Evolutionary conservation across 495 filamentous ascomycete genomes (phyloP), one percentile per base, ranked within the genome.

Genomic region (Choiromyces venosus): DNA sequence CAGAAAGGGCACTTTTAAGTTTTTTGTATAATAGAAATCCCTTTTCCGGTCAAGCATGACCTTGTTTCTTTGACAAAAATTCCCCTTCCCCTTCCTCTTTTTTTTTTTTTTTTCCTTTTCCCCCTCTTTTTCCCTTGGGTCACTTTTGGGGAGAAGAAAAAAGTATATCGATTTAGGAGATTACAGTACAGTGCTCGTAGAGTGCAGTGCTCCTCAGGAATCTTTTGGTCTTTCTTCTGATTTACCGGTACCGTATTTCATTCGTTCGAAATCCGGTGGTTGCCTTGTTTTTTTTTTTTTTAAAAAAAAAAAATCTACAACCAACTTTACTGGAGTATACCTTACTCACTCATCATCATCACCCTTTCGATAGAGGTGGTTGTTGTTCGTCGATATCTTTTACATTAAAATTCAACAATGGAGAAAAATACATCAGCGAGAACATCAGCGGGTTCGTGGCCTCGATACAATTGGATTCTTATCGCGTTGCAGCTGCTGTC

Each of bases 371-470:
- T 46, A 25, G 46, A 56, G 52, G n/a, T 61, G 52, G 9, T 61
- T 61, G 9, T 61, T 61, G 52, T 29, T 61, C 52, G n/a, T 29
- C 52, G n/a, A 14, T 52, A 52, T 52, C 46, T n/a, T n/a, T n/a
- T n/a, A n/a, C n/a, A n/a, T n/a, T n/a, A n/a, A n/a, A n/a, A n/a
- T n/a, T n/a, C n/a, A n/a, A n/a, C n/a, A 29, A 61, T 61, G 52
- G 52, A 25, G 25, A n/a, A 29, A 14, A 25, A 61, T 61, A 4
- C n/a, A 29, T 61, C 52, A n/a, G n/a, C n/a, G 25, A 61, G 52
- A 68, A 77, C 72, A n/a, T n/a, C n/a, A 38, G 36, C 74, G 33
- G 76, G 70, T 67, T 7, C 56, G 25, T 77, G 75, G 75, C 74
- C 75, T 14, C 76, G 67, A 46, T 69, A 69, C 40, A 38, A 76